phyloP scores from a whole-genome alignment of 1,284 basidiomycete genomes.

The Puccinia novopanici region DNA sequence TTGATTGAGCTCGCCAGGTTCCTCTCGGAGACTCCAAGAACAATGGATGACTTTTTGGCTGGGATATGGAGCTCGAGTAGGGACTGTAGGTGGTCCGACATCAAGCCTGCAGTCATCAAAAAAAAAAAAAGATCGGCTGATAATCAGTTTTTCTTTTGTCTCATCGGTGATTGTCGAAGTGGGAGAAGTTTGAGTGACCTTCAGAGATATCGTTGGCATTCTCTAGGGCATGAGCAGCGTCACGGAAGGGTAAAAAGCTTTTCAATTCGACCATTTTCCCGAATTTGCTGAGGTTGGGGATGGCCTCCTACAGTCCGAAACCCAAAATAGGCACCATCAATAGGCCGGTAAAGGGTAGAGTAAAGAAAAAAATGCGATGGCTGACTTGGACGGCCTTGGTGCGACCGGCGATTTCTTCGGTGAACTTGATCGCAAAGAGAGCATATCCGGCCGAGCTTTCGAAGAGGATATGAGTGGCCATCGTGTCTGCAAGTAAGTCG shows the following conservation, averaged over 20 bases:
- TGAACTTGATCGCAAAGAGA: slow-evolving; percentile 83
- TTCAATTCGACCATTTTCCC: slow-evolving; percentile 88
- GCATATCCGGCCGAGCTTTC: slow-evolving; percentile 95
- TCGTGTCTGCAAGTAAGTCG: slow-evolving; percentile 9
- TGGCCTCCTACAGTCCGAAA: slow-evolving; percentile 61
- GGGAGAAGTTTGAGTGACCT: slow-evolving; percentile 64
- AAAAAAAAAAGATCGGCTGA: slow-evolving; percentile 4
- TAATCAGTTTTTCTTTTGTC: slow-evolving; percentile 45
- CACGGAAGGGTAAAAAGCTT: slow-evolving; percentile 94
- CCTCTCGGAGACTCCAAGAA: slow-evolving; percentile 81
- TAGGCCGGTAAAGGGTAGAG: neutral
- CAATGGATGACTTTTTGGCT: slow-evolving; percentile 69
- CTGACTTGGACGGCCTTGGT: slow-evolving; percentile 75
- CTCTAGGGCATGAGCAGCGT: slow-evolving; percentile 90
- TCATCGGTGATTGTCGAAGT: neutral
- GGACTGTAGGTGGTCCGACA: slow-evolving; percentile 83
- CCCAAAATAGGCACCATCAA: neutral
- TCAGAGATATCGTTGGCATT: slow-evolving; percentile 96
- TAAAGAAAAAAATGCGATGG: neutral
- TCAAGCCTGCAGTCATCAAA: slow-evolving; percentile 66
- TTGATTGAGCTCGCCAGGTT: slow-evolving; percentile 80
- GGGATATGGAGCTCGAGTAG: slow-evolving; percentile 86
- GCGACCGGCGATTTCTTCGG: slow-evolving; percentile 84
- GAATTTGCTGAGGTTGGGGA: slow-evolving; percentile 85
- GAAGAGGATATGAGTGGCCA: slow-evolving; percentile 76